These are phyloP conservation scores for Aureobasidium sp. DNA, from an alignment of 2,329 filamentous ascomycete genomes.

Conservation along the genomic window DNA sequence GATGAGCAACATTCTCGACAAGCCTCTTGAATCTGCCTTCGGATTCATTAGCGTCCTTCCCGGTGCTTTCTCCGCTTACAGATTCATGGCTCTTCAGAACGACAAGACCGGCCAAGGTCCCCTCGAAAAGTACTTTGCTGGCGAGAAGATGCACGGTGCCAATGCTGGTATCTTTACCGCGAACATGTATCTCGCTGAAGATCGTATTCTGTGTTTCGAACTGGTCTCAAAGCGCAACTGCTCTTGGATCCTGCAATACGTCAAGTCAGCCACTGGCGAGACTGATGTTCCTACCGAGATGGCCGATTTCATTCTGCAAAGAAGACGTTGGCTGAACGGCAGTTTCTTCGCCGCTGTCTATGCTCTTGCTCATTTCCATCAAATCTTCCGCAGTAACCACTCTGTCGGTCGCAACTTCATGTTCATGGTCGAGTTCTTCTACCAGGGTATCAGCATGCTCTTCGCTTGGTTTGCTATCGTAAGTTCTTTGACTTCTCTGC, in stretches of 20 bases:
- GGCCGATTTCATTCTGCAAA: constrained; percentile 89
- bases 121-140: constrained; percentile 92
- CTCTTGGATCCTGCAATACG: constrained; percentile 95
- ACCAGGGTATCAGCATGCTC: constrained; percentile 93
- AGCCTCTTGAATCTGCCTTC: constrained; percentile 93
- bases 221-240: constrained; percentile 96
- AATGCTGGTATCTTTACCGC: constrained; percentile 95
- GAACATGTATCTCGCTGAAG: constrained; percentile 98
- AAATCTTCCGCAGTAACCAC: constrained; percentile 91
- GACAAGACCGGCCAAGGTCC: constrained; percentile 92
- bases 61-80: constrained; percentile 96
- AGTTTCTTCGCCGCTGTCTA: constrained; percentile 98
- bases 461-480: constrained; percentile 97
- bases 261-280: constrained; percentile 94
- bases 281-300: constrained; percentile 94
- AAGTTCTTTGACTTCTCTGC: constrained; percentile 23
- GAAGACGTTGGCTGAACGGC: constrained; percentile 94
- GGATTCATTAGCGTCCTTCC: constrained; percentile 96
- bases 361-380: constrained; percentile 87
- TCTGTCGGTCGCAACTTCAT: constrained; percentile 79
- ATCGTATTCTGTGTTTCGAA: constrained; percentile 98
- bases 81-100: constrained; percentile 89
- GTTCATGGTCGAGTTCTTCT: constrained; percentile 87
- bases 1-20: constrained; percentile 98
- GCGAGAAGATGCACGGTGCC: constrained; percentile 89